Conservation (phyloP, 345 rosid genomes). For the Rhodamnia rubescens region DNA sequence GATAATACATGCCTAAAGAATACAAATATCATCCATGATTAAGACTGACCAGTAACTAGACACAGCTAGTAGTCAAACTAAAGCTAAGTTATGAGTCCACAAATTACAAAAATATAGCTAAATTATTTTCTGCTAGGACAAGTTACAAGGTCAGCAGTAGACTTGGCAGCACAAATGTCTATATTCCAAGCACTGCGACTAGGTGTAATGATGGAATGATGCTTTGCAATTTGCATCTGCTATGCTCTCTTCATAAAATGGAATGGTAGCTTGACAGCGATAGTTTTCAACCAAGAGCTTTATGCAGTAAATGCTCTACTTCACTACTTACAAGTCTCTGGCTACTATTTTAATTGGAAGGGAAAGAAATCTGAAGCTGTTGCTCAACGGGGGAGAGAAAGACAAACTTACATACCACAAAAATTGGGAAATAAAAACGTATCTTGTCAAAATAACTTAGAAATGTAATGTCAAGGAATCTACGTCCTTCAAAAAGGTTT, state of each 20-base stretch:
- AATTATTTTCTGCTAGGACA: neutral
- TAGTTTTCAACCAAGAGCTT: neutral
- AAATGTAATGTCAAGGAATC: neutral
- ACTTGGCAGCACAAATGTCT: neutral
- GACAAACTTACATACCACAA: neutral
- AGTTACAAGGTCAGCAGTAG: neutral
- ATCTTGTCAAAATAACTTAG: neutral
- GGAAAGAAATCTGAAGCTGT: neutral
- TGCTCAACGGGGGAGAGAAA: neutral
- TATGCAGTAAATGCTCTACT: neutral
- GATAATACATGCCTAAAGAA: neutral
- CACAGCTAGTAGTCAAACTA: neutral
- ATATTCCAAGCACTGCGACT: neutral
- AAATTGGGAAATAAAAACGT: neutral
- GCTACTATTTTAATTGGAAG: neutral
- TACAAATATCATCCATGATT: neutral
- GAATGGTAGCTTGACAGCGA: neutral
- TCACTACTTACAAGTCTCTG: neutral
- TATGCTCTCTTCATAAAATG: neutral
- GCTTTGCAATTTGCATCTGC: neutral
- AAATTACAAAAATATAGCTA: neutral
- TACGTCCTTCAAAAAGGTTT: neutral
- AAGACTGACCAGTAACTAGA: neutral
- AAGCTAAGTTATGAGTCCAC: neutral
- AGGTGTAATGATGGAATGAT: neutral